Percentiles rank a stretch among this genome's conserved stretches.
phyloP scores from a whole-genome alignment of 768 basidiomycete genomes.

The Naganishia friedmannii region DNA sequence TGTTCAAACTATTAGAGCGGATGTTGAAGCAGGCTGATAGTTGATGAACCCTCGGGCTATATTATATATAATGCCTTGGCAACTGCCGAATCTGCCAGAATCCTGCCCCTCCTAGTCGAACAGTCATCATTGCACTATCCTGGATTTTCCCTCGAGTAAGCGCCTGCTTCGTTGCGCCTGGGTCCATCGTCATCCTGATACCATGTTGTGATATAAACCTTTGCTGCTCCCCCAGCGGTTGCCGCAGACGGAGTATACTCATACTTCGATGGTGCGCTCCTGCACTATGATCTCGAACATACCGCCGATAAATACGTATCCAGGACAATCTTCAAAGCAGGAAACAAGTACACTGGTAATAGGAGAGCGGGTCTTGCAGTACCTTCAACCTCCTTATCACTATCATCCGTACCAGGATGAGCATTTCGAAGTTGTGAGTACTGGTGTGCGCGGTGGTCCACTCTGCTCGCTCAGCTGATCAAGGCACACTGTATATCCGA shows the following conservation, averaged over 20 bases:
- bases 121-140: slow-evolving; percentile 21
- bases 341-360: slow-evolving; percentile 20
- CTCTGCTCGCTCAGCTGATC: not conserved
- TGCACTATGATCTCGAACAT: slow-evolving; percentile 17
- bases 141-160: slow-evolving; percentile 24
- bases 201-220: not conserved
- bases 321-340: slow-evolving; percentile 25
- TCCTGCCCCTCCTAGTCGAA: not conserved
- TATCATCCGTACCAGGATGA: slow-evolving; percentile 28
- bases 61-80: too few species aligned
- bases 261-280: slow-evolving; percentile 25
- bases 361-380: not conserved
- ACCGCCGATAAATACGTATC: slow-evolving; percentile 13
- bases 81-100: not conserved
- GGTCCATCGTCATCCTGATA: too few species aligned
- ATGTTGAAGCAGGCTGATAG: not conserved
- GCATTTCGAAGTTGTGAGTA: slow-evolving; percentile 22
- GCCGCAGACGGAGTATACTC: slow-evolving; percentile 17
- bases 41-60: not conserved
- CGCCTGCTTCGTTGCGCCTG: not conserved
- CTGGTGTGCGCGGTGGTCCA: not conserved
- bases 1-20: too few species aligned
- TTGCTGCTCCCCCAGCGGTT: not conserved
- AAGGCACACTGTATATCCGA: too few species aligned
- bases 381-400: slow-evolving; percentile 27